Base-by-base conservation (phyloP, 805 yeast genomes). In the Yarrowia divulgata region DNA sequence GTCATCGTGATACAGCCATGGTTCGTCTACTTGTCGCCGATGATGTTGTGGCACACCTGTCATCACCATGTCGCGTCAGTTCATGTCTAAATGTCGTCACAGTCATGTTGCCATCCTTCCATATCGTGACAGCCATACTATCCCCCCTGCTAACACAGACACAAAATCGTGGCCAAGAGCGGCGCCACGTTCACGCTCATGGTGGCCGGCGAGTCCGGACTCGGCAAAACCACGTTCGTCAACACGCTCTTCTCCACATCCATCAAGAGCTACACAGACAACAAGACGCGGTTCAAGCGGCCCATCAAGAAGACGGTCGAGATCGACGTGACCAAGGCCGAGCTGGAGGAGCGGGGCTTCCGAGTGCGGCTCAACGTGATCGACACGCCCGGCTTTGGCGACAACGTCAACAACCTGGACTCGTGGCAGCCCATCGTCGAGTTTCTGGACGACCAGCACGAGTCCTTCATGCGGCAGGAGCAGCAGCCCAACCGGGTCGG, bases 371-470 rank as follows among this genome's bases (percentile, higher is more conserved):
- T 95, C 76, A 89, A 91, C 54, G 90, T 94, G 55, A 85, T 95
- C 72, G 94, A 92, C 74, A 87, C 98, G 32, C 97, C 97, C 45
- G 98, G 98, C 0, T 95, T 92, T 79, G 99, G 97, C 74, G 97
- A 92, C 74, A 85, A 87, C 57, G 87, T 95, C 76, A 90, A 92
- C 81, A 91, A 90, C 77, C 79, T 86, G n/a, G 87, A 88, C 71
- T 82, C 91, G 46, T 90, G 92, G 91, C 82, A 82, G 63, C 90
- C 91, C 10, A 80, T 91, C 66, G 85, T 86, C 18, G 85, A 88
- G 73, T 92, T 85, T 74, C 85, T 94, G 71, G 97, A 93, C 77
- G 90, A 89, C 72, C 94, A 91, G 78, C 89, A 89, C 77, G 87
- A 86, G 78, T 78, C 80, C 29, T 85, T 80, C 79, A 87, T 85